A percentile compares a stretch with the other conserved stretches of the same genome.
Conservation (phyloP, 1,284 basidiomycete species). For the Omphalotus olearius region DNA sequence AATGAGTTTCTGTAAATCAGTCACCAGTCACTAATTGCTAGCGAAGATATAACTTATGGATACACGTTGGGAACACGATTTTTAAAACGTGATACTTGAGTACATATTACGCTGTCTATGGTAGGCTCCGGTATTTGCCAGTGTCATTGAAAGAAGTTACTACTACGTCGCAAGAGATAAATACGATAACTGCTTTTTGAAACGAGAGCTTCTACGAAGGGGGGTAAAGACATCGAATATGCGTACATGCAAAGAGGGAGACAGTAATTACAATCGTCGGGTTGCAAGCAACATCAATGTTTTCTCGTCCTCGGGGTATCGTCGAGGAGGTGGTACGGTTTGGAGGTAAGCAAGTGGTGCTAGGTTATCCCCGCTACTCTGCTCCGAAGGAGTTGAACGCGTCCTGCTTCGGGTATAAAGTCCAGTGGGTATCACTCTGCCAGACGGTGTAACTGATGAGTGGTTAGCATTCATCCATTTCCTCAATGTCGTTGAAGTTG, state of each 20-base stretch:
- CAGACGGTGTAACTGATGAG: constrained; percentile 1
- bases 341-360: constrained; percentile 54
- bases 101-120: too few species aligned
- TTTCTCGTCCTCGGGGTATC: constrained; percentile 55
- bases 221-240: too few species aligned
- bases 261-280: not conserved
- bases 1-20: too few species aligned
- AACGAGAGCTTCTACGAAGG: too few species aligned
- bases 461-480: constrained; percentile 10
- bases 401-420: constrained; percentile 14
- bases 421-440: not conserved
- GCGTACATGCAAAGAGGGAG: not conserved
- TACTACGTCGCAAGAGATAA: too few species aligned
- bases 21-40: too few species aligned
- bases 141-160: too few species aligned
- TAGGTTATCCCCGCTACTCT: constrained; percentile 29
- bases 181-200: too few species aligned
- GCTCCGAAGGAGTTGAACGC: constrained; percentile 28
- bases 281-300: constrained; percentile 42
- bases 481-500: constrained; percentile 16
- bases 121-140: too few species aligned
- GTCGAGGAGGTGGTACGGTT: constrained; percentile 37
- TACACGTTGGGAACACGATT: too few species aligned
- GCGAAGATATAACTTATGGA: too few species aligned
- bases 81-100: too few species aligned